Percentiles rank a stretch among this genome's conserved stretches.
Conservation (phyloP, 306 rosid genomes). For the Fragaria nilgerrensis region DNA sequence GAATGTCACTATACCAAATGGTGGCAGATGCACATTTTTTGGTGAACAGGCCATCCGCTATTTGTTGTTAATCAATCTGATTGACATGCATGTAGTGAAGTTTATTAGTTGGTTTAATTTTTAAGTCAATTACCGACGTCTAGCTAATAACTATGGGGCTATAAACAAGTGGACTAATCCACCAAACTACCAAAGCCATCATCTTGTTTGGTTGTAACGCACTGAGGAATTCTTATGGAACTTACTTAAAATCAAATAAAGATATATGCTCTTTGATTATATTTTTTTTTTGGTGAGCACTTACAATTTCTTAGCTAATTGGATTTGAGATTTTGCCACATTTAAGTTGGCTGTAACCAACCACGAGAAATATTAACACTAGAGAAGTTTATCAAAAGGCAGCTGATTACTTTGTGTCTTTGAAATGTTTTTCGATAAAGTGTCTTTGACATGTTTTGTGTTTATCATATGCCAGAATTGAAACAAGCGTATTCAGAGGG, state of each 20-base stretch:
- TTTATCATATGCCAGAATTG: neutral
- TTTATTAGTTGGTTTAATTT: neutral
- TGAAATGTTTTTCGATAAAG: too few relatives aligned
- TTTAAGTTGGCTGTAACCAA: neutral
- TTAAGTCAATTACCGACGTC: neutral
- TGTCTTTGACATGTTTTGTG: neutral
- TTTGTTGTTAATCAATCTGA: neutral
- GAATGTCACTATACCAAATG: too few relatives aligned
- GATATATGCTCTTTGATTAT: neutral
- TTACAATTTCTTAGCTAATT: neutral
- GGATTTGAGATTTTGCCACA: neutral
- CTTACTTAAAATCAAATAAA: neutral
- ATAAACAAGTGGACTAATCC: slow-evolving; percentile 14
- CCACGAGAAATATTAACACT: neutral
- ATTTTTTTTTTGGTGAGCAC: too few relatives aligned
- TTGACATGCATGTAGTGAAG: too few relatives aligned
- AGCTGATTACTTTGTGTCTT: neutral
- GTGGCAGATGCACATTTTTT: neutral
- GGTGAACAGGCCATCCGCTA: neutral
- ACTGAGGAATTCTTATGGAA: slow-evolving; percentile 10
- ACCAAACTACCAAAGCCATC: slow-evolving; percentile 26
- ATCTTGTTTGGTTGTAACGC: slow-evolving; percentile 49
- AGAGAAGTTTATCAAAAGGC: neutral
- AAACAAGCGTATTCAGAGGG: neutral
- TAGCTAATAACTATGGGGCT: neutral